Conservation (phyloP, 2,329 filamentous ascomycete genomes). For the Trichoderma aggressivum region DNA sequence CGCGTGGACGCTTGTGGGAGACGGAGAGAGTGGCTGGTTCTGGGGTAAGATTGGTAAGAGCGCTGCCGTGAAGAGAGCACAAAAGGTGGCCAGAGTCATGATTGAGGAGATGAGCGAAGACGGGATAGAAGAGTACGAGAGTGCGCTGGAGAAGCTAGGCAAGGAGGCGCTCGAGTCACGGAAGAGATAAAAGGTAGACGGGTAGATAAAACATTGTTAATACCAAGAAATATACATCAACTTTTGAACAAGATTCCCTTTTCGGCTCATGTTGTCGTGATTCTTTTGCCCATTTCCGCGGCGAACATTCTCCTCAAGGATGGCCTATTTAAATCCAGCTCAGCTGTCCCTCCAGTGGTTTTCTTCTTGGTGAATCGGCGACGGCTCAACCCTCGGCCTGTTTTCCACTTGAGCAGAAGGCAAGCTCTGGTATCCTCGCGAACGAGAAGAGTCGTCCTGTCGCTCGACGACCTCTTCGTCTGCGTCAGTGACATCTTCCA, state of each 20-base stretch:
- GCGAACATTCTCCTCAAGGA: background rate
- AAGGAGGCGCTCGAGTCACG: slow-evolving; percentile 50
- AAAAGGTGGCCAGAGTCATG: slow-evolving; percentile 47
- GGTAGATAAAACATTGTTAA: background rate
- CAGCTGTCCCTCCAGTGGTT: slow-evolving; percentile 28
- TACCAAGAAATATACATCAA: background rate
- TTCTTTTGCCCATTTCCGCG: background rate
- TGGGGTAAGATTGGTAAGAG: slow-evolving; percentile 73
- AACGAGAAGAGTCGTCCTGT: slow-evolving; percentile 17
- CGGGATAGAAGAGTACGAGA: slow-evolving; percentile 47
- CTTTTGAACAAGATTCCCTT: background rate
- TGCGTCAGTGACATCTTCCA: slow-evolving; percentile 32
- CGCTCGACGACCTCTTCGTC: slow-evolving; percentile 24
- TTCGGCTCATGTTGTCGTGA: no score
- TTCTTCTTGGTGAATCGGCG: slow-evolving; percentile 23
- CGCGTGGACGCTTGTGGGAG: slow-evolving; percentile 83
- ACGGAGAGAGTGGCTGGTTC: slow-evolving; percentile 87
- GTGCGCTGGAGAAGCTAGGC: slow-evolving; percentile 59
- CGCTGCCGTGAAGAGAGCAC: slow-evolving; percentile 43
- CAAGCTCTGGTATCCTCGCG: slow-evolving; percentile 24
- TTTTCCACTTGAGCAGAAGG: slow-evolving; percentile 15
- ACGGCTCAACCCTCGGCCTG: slow-evolving; percentile 29
- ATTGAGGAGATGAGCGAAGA: slow-evolving; percentile 48
- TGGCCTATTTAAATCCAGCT: background rate
- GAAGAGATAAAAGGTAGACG: slow-evolving; percentile 23